Conservation (phyloP, 2,329 filamentous ascomycete species). For the Helicocarpus griseus region DNA sequence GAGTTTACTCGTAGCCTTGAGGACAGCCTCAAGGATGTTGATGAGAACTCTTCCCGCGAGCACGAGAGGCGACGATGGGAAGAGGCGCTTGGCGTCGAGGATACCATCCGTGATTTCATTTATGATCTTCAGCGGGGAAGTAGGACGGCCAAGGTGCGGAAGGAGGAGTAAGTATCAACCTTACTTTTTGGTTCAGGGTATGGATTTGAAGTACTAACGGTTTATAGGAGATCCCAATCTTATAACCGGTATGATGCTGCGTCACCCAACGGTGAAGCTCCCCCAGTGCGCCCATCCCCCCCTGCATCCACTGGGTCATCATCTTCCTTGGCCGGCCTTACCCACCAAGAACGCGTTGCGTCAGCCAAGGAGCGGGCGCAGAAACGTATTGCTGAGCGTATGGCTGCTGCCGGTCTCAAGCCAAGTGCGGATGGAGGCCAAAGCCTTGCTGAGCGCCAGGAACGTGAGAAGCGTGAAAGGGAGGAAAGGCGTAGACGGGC, state of each 20-base stretch:
- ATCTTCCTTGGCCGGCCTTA: conserved; percentile 75
- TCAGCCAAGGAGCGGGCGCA: conserved; percentile 97
- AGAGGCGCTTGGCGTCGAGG: conserved; percentile 88
- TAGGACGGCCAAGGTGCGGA: conserved; percentile 60
- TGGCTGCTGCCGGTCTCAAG: conserved; percentile 87
- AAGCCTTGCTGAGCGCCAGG: conserved; percentile 69
- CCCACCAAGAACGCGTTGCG: conserved; percentile 83
- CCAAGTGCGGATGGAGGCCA: conserved; percentile 71
- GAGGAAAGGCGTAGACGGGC: conserved; percentile 81
- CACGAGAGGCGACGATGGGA: conserved; percentile 93
- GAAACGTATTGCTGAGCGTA: conserved; percentile 89
- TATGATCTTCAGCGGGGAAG: conserved; percentile 88
- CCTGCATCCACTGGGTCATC: conserved; percentile 44
- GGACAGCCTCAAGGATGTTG: conserved; percentile 74
- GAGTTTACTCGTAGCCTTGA: conserved; percentile 81
- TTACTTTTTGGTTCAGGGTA: conserved; percentile 8
- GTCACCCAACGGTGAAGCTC: conserved; percentile 33
- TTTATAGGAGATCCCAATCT: conserved; percentile 37
- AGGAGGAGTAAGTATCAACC: conserved; percentile 43
- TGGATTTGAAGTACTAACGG: background rate
- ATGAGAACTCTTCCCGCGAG: conserved; percentile 64
- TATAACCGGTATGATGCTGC: conserved; percentile 44
- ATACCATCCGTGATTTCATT: conserved; percentile 95
- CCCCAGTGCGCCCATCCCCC: conserved; percentile 29
- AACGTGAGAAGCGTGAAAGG: conserved; percentile 78